Base-by-base conservation (phyloP, 768 basidiomycete genomes). In the Suillus variegatus region DNA sequence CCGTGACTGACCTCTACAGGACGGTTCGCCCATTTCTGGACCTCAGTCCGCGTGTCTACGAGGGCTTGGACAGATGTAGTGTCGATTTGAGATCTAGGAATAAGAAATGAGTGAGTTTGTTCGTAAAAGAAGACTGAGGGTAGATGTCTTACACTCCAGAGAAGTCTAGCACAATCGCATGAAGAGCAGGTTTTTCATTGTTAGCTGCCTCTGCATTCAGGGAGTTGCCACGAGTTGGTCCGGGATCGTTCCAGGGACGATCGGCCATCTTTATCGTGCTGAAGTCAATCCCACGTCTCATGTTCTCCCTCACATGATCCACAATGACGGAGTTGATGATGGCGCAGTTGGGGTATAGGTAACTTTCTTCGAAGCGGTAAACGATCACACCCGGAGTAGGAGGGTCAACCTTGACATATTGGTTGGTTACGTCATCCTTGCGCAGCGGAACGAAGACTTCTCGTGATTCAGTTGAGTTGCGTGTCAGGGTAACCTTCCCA, bases 231-330 rank as follows among this genome's bases (percentile, higher is more conserved):
- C 82, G 80, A 60, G 75, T 70, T 22, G 92, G 92, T 35, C 94
- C 93, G 12, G 93, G 89, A 70, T 97, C 95, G 73, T 99, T 99
- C 97, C 97, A 99, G 14, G 93, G 85, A 51, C 95, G 87, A 74
- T 97, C 94, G 3, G 54, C 54, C 54, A 66, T 84, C 82, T 54
- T 86, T 77, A 93, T 80, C n/a, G 77, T 72, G 61, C 83, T 82
- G 76, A 91, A 82, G 75, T 96, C 92, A 71, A 83, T 85, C 25
- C 93, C 95, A 60, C 92, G 86, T 40, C 88, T 84, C 71, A 90
- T 94, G 70, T 89, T 82, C 63, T 78, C 79, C 78, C 91, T 95
- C 68, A 97, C 93, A 69, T 94, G 82, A 70, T 91, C 90, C 28
- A 95, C 91, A 28, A 99, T 78, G 2, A 82, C 80, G 47, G 87